Conservation (phyloP, 225 moss, liverwort and hornwort species). For the Lunularia cruciata region DNA sequence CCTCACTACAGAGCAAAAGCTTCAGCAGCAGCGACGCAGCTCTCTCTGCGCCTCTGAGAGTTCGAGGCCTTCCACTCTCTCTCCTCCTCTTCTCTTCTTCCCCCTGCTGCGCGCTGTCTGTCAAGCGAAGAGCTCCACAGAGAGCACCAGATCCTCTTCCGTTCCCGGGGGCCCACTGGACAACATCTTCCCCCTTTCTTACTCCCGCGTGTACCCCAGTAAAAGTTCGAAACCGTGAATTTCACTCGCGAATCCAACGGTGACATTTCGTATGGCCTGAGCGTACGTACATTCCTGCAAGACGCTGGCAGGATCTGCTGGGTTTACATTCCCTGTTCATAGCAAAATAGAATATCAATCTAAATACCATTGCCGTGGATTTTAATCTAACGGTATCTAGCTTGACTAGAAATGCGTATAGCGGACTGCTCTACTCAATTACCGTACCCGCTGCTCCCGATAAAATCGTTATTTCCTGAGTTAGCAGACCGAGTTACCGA, state of each 20-base stretch:
- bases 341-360: background rate
- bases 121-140: background rate
- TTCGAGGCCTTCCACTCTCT: background rate
- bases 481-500: background rate
- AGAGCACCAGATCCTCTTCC: constrained; percentile 6
- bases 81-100: background rate
- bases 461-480: background rate
- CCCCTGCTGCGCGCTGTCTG: background rate
- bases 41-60: background rate
- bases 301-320: background rate
- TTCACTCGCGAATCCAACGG: background rate
- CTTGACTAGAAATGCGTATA: background rate
- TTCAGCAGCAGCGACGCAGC: background rate
- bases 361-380: background rate
- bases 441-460: background rate
- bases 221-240: background rate
- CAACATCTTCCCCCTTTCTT: background rate
- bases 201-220: constrained; percentile 12
- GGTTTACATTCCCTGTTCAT: background rate
- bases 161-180: background rate
- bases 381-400: background rate
- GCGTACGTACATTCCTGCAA: background rate
- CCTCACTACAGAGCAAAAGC: background rate
- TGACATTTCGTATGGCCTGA: background rate
- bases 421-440: background rate